Base-by-base conservation (phyloP, 768 basidiomycete genomes). In the Xerocomus spinulosus region DNA sequence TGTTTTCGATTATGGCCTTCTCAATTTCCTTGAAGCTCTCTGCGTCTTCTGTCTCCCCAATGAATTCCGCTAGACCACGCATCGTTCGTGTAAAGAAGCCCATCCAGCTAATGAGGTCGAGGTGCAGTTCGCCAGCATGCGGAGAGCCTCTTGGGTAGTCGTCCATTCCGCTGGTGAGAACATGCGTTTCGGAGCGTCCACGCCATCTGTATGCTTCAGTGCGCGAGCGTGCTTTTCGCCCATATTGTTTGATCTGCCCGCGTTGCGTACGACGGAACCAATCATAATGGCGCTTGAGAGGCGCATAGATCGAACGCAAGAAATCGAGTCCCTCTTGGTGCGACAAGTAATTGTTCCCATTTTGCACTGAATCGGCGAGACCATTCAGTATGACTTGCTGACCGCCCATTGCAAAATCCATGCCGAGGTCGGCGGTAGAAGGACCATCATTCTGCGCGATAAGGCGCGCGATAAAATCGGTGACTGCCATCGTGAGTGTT, bases 231-330 rank as follows among this genome's bases (percentile, higher is more conserved):
- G 91, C 85, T 47, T 78, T 79, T 29, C 94, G 79, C 3, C 79
- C 81, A 63, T 92, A 98, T 61, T 92, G 90, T 61, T 90, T 91
- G 58, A 97, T 86, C 63, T 94, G 91, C 8, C 94, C 94, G 5
- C 88, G 80, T 64, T 98, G 94, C 3, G 94, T 96, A 37, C 84
- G 82, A 34, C 91, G 81, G 77, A 98, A 96, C 94, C 94, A 98
- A 44, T 91, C 85, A 62, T 95, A 97, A 64, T 97, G 95, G 23
- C 89, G 79, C 59, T 87, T 88, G 13, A 97, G 75, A 0, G 88
- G 85, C 18, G 71, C 68, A 62, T 98, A 98, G 42, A 96, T 88
- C 3, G 82, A 83, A 44, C 74, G 79, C 34, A 98, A 78, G 71
- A 82, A 95, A 3, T 70, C 62, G 3, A 80, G 68, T 0, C 86